A percentile compares a stretch with the other conserved stretches of the same genome.
These are phyloP conservation scores for Phytophthora vignae DNA, from an alignment of 352 stramenopile genomes.

Conservation along the genomic window DNA sequence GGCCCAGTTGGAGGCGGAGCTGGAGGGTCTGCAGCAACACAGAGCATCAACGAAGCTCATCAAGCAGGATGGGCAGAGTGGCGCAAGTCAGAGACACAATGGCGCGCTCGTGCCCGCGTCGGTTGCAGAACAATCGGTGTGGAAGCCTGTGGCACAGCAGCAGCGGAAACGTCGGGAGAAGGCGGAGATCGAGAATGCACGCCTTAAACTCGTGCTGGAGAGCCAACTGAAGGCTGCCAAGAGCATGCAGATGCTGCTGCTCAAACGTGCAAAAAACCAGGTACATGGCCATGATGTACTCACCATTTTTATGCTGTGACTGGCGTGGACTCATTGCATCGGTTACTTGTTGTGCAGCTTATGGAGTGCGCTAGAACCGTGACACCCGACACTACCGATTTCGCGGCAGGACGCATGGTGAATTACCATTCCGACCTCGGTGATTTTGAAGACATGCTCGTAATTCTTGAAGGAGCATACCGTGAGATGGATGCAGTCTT, in stretches of 20 bases:
- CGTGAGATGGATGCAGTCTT: constrained; percentile 46
- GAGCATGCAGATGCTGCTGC: constrained; percentile 44
- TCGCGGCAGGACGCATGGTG: constrained; percentile 29
- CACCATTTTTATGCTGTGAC: constrained; percentile 1
- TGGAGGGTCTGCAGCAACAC: constrained; percentile 38
- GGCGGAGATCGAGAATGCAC: constrained; percentile 48
- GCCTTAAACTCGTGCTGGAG: constrained; percentile 51
- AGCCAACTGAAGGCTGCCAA: constrained; percentile 52
- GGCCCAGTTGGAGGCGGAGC: constrained; percentile 37
- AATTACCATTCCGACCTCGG: constrained; percentile 35
- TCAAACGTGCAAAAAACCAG: constrained; percentile 47
- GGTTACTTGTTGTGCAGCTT: constrained; percentile 18
- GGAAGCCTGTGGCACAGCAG: constrained; percentile 39
- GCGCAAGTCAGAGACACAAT: constrained; percentile 11
- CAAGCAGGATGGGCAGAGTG: constrained; percentile 30
- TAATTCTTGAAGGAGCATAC: constrained; percentile 42
- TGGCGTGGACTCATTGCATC: constrained; percentile 6
- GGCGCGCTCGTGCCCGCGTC: constrained; percentile 12
- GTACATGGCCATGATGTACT: constrained; percentile 8
- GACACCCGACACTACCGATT: constrained; percentile 30
- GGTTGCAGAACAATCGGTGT: constrained; percentile 33
- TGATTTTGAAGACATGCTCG: constrained; percentile 39
- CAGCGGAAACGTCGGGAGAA: constrained; percentile 41
- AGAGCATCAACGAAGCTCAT: constrained; percentile 25
- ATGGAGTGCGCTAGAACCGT: constrained; percentile 37